Percentiles rank a stretch among this genome's conserved stretches.
phyloP scores from a whole-genome alignment of 108 stramenopile species.

The Parietichytrium sp. region DNA sequence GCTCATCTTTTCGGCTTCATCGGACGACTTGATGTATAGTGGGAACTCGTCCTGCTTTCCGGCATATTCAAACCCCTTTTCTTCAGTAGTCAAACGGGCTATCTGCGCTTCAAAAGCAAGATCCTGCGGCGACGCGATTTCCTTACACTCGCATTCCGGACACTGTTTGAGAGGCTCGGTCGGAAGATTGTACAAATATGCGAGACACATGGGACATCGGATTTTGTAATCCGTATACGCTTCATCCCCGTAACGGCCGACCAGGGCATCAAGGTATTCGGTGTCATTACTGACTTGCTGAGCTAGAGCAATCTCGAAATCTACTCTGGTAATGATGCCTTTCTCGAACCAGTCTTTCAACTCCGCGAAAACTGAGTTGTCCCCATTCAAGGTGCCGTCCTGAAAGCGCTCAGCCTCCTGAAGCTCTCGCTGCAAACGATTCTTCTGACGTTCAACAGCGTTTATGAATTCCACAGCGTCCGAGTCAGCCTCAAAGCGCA shows the following conservation, averaged over 20 bases:
- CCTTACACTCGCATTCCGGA: neutral
- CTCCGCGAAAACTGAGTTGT: neutral
- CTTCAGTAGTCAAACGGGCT: neutral
- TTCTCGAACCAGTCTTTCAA: neutral
- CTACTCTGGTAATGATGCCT: neutral
- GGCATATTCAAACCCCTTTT: neutral
- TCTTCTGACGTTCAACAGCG: neutral
- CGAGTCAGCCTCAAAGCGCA: neutral
- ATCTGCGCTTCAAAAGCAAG: neutral
- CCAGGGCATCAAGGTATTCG: neutral
- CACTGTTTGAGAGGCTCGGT: neutral
- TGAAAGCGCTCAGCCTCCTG: neutral
- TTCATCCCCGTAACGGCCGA: neutral
- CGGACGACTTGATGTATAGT: neutral
- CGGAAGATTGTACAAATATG: neutral
- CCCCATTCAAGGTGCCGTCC: neutral
- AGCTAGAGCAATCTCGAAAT: neutral
- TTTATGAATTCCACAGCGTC: neutral
- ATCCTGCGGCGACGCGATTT: neutral
- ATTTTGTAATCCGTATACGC: slow-evolving; percentile 33
- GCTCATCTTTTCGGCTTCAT: too few species aligned
- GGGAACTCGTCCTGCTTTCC: slow-evolving; percentile 8
- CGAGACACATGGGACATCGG: neutral
- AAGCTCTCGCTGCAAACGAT: neutral
- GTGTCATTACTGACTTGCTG: neutral